Percentiles rank a stretch among this genome's conserved stretches.
Conservation (phyloP, 768 basidiomycete genomes). For the Lentinula guzmanii region DNA sequence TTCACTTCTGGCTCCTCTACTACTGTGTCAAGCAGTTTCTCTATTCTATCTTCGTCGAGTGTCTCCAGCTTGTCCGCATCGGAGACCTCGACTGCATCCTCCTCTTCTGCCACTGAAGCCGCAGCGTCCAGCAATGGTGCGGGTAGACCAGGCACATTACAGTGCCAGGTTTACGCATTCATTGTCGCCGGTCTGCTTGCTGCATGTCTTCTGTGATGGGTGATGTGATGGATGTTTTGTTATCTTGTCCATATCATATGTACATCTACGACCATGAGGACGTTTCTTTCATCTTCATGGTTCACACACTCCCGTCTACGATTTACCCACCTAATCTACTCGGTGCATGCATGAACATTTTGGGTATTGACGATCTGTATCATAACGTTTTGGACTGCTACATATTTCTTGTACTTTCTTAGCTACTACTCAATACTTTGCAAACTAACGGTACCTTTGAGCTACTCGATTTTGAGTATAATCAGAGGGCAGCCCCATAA, state of each 20-base stretch:
- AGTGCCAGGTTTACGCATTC: neutral
- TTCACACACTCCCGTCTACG: neutral
- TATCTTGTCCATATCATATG: neutral
- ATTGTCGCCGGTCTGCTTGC: neutral
- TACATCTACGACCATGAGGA: neutral
- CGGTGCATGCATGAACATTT: neutral
- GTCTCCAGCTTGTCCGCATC: neutral
- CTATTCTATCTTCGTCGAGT: neutral
- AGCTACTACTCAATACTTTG: neutral
- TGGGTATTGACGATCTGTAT: neutral
- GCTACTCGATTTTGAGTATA: too few relatives aligned
- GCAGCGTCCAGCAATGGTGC: neutral
- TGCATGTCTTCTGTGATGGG: slow-evolving; percentile 1
- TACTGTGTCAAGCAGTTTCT: neutral
- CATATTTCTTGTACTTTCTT: neutral
- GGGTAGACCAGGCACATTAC: neutral
- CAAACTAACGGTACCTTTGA: neutral
- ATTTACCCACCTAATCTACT: neutral
- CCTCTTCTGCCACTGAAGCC: neutral
- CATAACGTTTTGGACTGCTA: neutral
- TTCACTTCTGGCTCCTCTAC: neutral
- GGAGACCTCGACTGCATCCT: slow-evolving; percentile 17
- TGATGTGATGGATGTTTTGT: neutral
- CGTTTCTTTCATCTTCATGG: neutral
- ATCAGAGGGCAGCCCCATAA: too few relatives aligned